Evolutionary conservation across 306 rosid species (phyloP), one percentile per base, ranked within the genome.

Genomic region (Notholithocarpus densiflorus): DNA sequence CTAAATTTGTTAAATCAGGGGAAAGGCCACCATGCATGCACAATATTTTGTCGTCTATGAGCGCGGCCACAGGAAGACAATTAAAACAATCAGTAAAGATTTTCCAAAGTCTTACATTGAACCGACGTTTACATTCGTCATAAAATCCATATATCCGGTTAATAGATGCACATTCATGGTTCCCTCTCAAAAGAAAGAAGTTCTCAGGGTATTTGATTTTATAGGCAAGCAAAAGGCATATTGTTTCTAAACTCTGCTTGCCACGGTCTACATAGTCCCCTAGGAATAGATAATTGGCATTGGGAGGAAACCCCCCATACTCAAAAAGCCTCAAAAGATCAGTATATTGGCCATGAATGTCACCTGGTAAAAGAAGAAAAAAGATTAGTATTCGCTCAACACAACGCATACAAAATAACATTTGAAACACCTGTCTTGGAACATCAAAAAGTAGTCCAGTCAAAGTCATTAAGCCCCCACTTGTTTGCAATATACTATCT

Each of bases 1-100:
- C 87, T 72, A 84, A 72, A 66, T 80, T 73, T 48, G 81, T 57
- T 71, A 84, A 65, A 40, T 84, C 87, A 12, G 87, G 87, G 54
- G 87, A 84, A 32, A 84, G 84, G 65, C 87, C 87, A 7, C 87
- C 87, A 48, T 84, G 87, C 87, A 84, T 84, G 84, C 87, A 84
- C 72, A 84, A 52, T 70, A 84, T 84, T 48, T 84, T 84, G 34
- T 84, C 84, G 24, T 84, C 87, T 71, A 84, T 84, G 68, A 84
- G 84, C 0, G 87, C 87, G 15, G 87, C 87, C 27, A 84, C 87
- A 18, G 87, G 87, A 55, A 84, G 87, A 66, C 84, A 84, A 59
- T 84, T 84, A 80, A 84, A 84, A 57, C 87, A 71, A 40, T 84
- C 87, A 21, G 84, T 75, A 68, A 84, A 84, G 37, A 56, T 64